A percentile compares a stretch with the other conserved stretches of the same genome.
phyloP scores from a whole-genome alignment of 352 stramenopile species.

The Globisporangium heterothallicum region DNA sequence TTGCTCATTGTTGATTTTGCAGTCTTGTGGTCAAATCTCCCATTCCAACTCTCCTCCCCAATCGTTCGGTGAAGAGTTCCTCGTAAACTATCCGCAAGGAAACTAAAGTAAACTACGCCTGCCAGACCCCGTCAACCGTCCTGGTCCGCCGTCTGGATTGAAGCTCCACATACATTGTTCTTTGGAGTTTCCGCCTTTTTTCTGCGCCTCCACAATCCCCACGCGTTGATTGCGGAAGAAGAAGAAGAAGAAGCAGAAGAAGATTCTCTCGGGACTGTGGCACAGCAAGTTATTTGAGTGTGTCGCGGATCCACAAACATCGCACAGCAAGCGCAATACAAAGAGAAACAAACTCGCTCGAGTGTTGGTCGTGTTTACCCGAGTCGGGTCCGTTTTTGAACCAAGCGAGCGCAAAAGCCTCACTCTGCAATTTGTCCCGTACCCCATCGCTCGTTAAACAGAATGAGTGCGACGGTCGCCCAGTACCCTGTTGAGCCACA shows the following conservation, averaged over 20 bases:
- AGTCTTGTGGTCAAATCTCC: constrained; percentile 8
- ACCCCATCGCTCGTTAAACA: background rate
- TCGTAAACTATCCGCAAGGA: background rate
- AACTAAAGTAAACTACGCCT: constrained; percentile 4
- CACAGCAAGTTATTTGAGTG: background rate
- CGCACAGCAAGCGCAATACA: constrained; percentile 9
- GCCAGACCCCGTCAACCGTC: too few relatives aligned
- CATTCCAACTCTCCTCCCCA: background rate
- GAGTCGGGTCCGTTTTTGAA: constrained; percentile 1
- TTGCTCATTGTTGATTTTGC: constrained; percentile 53
- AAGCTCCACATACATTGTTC: background rate
- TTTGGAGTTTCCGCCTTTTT: constrained; percentile 6
- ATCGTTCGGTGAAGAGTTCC: too few relatives aligned
- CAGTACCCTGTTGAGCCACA: constrained; percentile 69
- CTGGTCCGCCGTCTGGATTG: constrained; percentile 8
- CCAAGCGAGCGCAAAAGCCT: constrained; percentile 2
- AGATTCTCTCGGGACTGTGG: constrained; percentile 4
- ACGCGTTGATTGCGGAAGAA: background rate
- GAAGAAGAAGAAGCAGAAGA: too few relatives aligned
- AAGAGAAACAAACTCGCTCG: constrained; percentile 8
- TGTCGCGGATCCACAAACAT: constrained; percentile 9
- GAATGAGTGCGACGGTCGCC: constrained; percentile 78
- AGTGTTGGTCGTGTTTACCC: constrained; percentile 10
- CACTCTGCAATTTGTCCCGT: background rate
- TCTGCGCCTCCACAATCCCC: constrained; percentile 3